Base-by-base conservation (phyloP, 1,284 basidiomycete genomes). In the Austroboletus novae-zelandiae region DNA sequence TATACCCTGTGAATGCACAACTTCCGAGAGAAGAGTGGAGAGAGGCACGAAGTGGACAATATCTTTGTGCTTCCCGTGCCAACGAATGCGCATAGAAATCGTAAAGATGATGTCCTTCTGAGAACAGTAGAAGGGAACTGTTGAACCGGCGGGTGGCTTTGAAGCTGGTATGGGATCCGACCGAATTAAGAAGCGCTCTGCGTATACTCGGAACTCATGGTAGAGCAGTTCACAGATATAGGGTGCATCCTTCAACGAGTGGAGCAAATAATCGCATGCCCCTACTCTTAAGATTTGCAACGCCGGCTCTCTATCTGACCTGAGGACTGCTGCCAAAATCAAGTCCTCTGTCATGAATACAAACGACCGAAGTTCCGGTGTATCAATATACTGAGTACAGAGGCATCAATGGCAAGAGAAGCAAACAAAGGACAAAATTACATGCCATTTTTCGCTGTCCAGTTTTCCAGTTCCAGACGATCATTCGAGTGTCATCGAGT, bases 381-480 rank as follows among this genome's bases (percentile, higher is more conserved):
- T 46, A 27, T 40, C 43, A 11, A 69, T 55, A 18, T 30, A 42
- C 63, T 65, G 34, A 4, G 45, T 18, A 37, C 4, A 6, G 35
- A 49, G 42, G 20, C 23, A 25, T 52, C 25, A 53, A 18, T 40
- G 35, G 11, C 4, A 29, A 51, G 11, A 15, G 17, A 39, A 31
- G 32, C 9, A 20, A 41, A 31, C 10, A 40, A 46, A 9, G 10
- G 31, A 39, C 1, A 23, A 17, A 14, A 59, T 57, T 50, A 84
- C 62, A 51, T 52, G 78, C 57, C 47, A 75, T 60, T 36, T 70
- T 53, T 6, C 55, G 57, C 4, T 42, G 45, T 23, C 79, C 77
- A 6, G 70, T 77, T 58, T 74, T 78, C 84, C 83, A 86, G 49
- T 84, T 72, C 81, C 79, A 85, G 18, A 84, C 62, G 14, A 73